These are phyloP conservation scores for Cytospora schulzeri DNA, from an alignment of 2,329 filamentous ascomycete species.

Conservation along the genomic window DNA sequence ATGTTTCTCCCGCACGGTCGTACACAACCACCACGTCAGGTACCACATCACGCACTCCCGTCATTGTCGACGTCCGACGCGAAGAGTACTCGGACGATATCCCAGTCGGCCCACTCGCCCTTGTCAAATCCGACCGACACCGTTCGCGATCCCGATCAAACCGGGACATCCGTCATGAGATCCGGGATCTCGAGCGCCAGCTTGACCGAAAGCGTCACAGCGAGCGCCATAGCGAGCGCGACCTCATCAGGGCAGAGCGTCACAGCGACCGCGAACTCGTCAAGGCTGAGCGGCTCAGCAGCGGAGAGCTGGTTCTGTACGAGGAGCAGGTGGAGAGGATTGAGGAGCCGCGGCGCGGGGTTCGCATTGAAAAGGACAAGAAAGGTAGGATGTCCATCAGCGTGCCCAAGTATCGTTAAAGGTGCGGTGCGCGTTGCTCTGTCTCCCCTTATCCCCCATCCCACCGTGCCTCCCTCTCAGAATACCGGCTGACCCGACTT, in stretches of 20 bases:
- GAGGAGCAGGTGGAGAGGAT: slow-evolving; percentile 60
- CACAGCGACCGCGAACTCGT: slow-evolving; percentile 55
- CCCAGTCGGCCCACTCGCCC: slow-evolving; percentile 44
- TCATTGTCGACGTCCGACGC: slow-evolving; percentile 44
- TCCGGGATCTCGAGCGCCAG: slow-evolving; percentile 70
- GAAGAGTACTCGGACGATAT: slow-evolving; percentile 41
- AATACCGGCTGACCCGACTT: slow-evolving; percentile 26
- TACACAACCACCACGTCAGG: slow-evolving; percentile 42
- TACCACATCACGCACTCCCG: slow-evolving; percentile 37
- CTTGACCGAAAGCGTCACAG: slow-evolving; percentile 41
- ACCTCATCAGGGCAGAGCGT: slow-evolving; percentile 54
- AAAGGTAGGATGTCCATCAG: slow-evolving; percentile 95
- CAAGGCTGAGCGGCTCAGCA: slow-evolving; percentile 57
- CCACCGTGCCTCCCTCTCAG: background rate
- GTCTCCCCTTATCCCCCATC: slow-evolving; percentile 28
- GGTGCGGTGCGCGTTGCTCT: slow-evolving; percentile 45
- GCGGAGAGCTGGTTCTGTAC: slow-evolving; percentile 66
- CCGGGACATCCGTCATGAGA: slow-evolving; percentile 70
- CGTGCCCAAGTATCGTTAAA: slow-evolving; percentile 70
- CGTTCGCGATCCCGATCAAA: slow-evolving; percentile 47
- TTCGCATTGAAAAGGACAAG: slow-evolving; percentile 82
- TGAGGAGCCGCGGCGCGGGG: slow-evolving; percentile 56
- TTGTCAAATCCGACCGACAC: slow-evolving; percentile 37
- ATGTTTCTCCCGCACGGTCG: slow-evolving; percentile 50
- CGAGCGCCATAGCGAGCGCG: slow-evolving; percentile 47